Evolutionary conservation across 2,329 filamentous ascomycete species (phyloP), one percentile per base, ranked within the genome.

Genomic region (Pleurostoma richardsiae): DNA sequence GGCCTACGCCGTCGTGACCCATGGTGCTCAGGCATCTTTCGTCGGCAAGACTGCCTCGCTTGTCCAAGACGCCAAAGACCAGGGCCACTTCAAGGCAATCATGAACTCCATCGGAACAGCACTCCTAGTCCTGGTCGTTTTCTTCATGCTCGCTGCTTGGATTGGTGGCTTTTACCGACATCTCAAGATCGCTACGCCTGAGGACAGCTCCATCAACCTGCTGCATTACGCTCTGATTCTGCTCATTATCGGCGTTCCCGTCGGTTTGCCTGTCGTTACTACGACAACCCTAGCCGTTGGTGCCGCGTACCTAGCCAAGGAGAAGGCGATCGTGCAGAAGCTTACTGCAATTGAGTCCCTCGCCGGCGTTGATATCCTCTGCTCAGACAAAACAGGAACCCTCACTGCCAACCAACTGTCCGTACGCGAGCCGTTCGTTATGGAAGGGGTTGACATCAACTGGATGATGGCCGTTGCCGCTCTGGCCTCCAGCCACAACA

Each of bases 401-500:
- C 76, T 89, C 57, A 86, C 83, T 51, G 82, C 83, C 57, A 86
- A 86, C 67, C 85, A 89, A 72, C 77, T 90, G 46, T 85, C 80
- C 59, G 86, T 89, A 60, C 84, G 85, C 65, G 86, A 89, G 63
- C 85, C 86, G 28, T 89, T 84, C 69, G 83, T 88, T 51, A 80
- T 83, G 52, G 85, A 88, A 66, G 86, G 85, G 58, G 80, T 87
- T 62, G 85, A 88, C 68, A 81, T 88, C 65, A 86, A 88, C 74
- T 89, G 85, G 84, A 88, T 89, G 85, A 88, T 89, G 85, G 85
- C 85, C 54, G 85, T 86, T 52, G 85, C 85, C 51, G 85, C 85
- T 51, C 79, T 89, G 47, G 85, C 85, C 48, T 88, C 85, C 46
- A 88, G 85, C 53, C 85, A 89, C 74, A 89, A 88, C 72, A 76